Evolutionary conservation across 805 yeast species (phyloP), one percentile per base, ranked within the genome.

Genomic region (Brettanomyces naardenensis): DNA sequence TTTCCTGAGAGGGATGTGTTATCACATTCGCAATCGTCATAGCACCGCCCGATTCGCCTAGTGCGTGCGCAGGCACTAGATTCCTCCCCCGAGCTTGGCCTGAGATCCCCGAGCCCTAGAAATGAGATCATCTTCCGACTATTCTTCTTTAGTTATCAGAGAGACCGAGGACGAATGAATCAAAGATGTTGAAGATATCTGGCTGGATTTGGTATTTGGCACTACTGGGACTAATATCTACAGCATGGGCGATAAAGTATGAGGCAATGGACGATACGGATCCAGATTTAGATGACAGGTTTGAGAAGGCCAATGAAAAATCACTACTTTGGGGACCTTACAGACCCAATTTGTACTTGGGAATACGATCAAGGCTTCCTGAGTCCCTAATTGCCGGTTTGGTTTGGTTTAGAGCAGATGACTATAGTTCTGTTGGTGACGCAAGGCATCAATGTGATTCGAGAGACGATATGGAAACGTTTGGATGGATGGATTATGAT

Each of bases 271-370:
- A 18, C 6, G 30, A 27, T 18, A 11, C 6, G 6, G 7, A 15
- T 14, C n/a, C 13, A 15, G 30, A 27, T n/a, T 15, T 9, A 11
- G 19, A 27, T 1, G 41, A 44, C 6, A 59, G 60, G 26, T 66
- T 60, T 40, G 41, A 62, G 10, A 42, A 53, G 20, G 59, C 63
- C 26, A 65, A 73, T 5, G 62, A 68, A 34, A 61, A 69, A 30
- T 71, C 86, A 2, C 62, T 84, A 20, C 56, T 76, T 23, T 90
- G 98, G 98, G 97, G 95, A 1, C 95, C 97, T 1, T 90, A 88
- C 59, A 65, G 97, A 45, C 79, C 96, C 6, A 83, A 86, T 39
- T 66, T 86, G 31, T 92, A 89, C 59, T 65, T 89, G 42, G 97
- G 97, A 2, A 63, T 92, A 33, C 69, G 89, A 33, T 95, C 97